Evolutionary conservation across 805 yeast genomes (phyloP), one percentile per base, ranked within the genome.

Genomic region (Brettanomyces sp.): DNA sequence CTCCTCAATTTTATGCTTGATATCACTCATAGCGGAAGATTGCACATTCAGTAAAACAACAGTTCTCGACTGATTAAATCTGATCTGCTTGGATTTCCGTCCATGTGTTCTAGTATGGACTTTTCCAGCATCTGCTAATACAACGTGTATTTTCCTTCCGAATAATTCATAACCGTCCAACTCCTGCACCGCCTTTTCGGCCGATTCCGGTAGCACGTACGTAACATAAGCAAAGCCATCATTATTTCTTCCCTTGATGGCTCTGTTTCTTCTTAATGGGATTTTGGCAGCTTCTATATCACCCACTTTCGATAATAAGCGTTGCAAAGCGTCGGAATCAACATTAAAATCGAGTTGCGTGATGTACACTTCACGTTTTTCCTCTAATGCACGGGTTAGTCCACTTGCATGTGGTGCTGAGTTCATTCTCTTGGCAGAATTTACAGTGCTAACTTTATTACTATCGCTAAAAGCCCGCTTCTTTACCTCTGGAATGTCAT

Each of bases 191-290:
- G 87, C 79, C 3, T 57, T 56, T 0, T 62, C 55, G 0, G 88
- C 85, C 3, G 69, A 72, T 1, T 66, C 69, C 7, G 39, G 38
- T 3, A 60, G 56, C 2, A 55, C 47, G 52, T 77, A 84, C 0
- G 76, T 66, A 0, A 85, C 63, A 56, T 85, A 84, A 0, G 82
- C 95, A 58, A 72, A 80, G 0, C 91, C 90, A 41, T 77, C 78
- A 55, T 80, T 73, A 3, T 63, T 59, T 4, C 59, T 55, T 28
- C 59, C 65, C 6, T 63, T 60, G 4, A 56, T 54, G 39, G 57
- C 65, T 32, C 62, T 64, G 34, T 58, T 58, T 7, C 41, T 46
- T 11, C 41, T 46, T 41, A 72, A 47, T 2, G 85, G 86, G 3
- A 83, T 49, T 32, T 65, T 68, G 0, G 84, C 58, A 36, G 61